Evolutionary conservation across 345 rosid genomes (phyloP).

Genomic region (Acer negundo): DNA sequence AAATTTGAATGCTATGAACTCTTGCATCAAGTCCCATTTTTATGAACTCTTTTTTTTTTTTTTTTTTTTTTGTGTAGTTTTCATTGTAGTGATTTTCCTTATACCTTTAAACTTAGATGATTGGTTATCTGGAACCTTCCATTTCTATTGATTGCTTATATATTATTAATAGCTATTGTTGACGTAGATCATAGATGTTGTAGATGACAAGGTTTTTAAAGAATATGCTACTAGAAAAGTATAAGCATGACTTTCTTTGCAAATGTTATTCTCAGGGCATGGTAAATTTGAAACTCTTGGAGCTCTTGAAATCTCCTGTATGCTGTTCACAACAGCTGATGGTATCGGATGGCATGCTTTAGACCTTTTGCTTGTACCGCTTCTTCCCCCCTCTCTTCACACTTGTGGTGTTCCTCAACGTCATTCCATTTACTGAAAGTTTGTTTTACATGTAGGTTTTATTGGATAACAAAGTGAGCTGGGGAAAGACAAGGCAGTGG

Average conservation of each 20-base stretch:
- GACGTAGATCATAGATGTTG: background rate
- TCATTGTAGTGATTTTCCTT: background rate
- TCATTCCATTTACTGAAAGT: background rate
- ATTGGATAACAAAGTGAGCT: slow-evolving; percentile 87
- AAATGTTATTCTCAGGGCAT: slow-evolving; percentile 76
- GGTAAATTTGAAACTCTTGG: slow-evolving; percentile 93
- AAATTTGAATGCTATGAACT: no score
- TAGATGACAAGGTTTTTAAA: no score
- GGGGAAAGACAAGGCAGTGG: slow-evolving; percentile 89
- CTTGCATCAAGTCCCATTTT: no score
- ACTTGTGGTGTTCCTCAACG: no score
- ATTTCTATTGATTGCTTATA: background rate
- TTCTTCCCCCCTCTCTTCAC: slow-evolving; percentile 12
- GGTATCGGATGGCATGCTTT: slow-evolving; percentile 92
- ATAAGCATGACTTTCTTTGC: background rate
- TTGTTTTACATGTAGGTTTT: slow-evolving; percentile 50
- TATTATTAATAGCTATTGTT: background rate
- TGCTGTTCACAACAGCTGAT: slow-evolving; percentile 89
- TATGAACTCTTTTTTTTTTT: background rate
- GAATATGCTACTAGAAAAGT: no score
- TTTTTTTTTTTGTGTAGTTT: background rate
- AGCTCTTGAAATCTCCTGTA: slow-evolving; percentile 88
- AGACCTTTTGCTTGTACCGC: slow-evolving; percentile 60
- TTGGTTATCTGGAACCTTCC: background rate
- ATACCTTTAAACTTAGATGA: background rate